Evolutionary conservation across 768 basidiomycete species (phyloP), one percentile per base, ranked within the genome.

Genomic region (Russula dissimulans): DNA sequence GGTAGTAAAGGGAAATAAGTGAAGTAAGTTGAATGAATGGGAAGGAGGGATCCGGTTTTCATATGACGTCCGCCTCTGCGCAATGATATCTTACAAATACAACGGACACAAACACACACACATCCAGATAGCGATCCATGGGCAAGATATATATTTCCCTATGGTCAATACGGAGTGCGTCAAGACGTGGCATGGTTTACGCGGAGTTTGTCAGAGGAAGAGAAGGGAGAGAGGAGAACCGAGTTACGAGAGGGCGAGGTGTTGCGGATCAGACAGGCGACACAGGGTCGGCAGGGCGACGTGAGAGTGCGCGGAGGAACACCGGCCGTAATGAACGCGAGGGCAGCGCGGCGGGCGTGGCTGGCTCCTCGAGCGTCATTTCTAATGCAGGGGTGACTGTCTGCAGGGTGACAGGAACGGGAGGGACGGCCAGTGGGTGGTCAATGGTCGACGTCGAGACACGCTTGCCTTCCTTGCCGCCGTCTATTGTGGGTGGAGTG

Each of bases 381-480:
- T 53, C 49, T 10, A 56, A 43, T 1, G 49, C 43, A 11, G 54
- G 38, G 14, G 48, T 44, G 18, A 17, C 9, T 9, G 31, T 22
- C n/a, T 26, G 34, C n/a, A 42, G 44, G 4, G 55, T 18, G 26
- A 29, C 18, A 32, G 55, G 15, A 4, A 45, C 29, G 26, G 47
- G 54, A 8, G 57, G 6, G 12, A 44, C 22, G 3, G 36, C 52
- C 26, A 58, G 22, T 4, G 52, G 56, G 46, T 65, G 57, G 36
- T 65, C 64, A 12, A 64, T 26, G 9, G 65, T 66, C 45, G 65
- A 66, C 8, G 65, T 66, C 48, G 65, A 66, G 32, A 63, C 34
- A 12, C 65, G 65, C 31, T 66, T 66, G n/a, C 49, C 59, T 14
- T 57, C 63, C 36, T 66, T 64, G n/a, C 56, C 39, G 12, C 45